Conservation (phyloP, 2,329 filamentous ascomycete genomes). For the Madurella fahalii region DNA sequence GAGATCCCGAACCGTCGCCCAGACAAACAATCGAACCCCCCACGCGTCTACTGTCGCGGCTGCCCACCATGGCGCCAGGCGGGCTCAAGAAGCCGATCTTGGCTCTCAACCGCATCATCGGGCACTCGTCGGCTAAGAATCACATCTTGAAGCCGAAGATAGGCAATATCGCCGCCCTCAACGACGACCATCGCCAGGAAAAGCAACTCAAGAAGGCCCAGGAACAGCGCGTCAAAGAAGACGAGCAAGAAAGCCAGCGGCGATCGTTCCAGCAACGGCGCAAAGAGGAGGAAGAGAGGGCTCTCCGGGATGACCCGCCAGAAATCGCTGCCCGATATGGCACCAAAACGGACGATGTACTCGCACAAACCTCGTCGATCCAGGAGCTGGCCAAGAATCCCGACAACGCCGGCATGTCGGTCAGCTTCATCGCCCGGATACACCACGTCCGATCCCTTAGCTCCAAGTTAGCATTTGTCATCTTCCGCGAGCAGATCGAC, state of each 20-base stretch:
- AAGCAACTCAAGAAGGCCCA: slow-evolving; percentile 33
- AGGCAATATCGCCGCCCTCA: slow-evolving; percentile 34
- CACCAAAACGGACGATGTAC: slow-evolving; percentile 21
- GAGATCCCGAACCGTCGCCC: too few species aligned
- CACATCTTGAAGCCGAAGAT: slow-evolving; percentile 37
- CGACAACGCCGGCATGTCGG: slow-evolving; percentile 51
- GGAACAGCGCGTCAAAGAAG: slow-evolving; percentile 32
- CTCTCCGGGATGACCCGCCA: slow-evolving; percentile 28
- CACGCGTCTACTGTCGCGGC: not conserved
- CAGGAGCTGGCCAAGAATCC: slow-evolving; percentile 43
- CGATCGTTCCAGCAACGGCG: slow-evolving; percentile 31
- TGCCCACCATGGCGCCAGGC: slow-evolving; percentile 31
- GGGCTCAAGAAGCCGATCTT: slow-evolving; percentile 36
- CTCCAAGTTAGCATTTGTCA: slow-evolving; percentile 77
- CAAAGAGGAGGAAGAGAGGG: slow-evolving; percentile 33
- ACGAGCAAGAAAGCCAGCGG: slow-evolving; percentile 32
- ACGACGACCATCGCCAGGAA: slow-evolving; percentile 30
- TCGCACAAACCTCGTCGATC: slow-evolving; percentile 23
- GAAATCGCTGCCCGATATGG: slow-evolving; percentile 31
- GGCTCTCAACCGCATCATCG: slow-evolving; percentile 36
- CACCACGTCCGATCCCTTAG: slow-evolving; percentile 73
- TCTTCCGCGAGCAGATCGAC: slow-evolving; percentile 77
- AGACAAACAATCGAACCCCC: not conserved
- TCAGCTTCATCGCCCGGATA: slow-evolving; percentile 67
- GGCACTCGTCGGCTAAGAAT: slow-evolving; percentile 37